phyloP scores from a whole-genome alignment of 495 filamentous ascomycete genomes.

The Daldinia grandis region DNA sequence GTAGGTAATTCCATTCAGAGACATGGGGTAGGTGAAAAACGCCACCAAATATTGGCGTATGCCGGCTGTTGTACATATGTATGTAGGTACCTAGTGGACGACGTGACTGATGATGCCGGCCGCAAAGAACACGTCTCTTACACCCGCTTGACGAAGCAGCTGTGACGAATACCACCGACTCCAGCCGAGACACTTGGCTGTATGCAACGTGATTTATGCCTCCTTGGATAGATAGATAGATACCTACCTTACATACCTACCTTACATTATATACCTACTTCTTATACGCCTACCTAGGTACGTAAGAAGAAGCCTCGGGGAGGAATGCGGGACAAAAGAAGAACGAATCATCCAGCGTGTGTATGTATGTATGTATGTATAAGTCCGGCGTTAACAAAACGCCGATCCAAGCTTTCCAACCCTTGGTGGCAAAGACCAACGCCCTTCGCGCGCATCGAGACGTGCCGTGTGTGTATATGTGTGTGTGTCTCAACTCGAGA shows the following conservation, averaged over 20 bases:
- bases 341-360: too few relatives aligned
- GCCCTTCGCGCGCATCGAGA: not conserved
- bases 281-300: too few relatives aligned
- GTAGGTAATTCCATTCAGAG: too few relatives aligned
- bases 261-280: too few relatives aligned
- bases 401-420: constrained; percentile 1
- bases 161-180: not conserved
- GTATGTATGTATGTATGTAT: not conserved
- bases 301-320: constrained; percentile 6
- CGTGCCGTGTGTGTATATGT: too few relatives aligned
- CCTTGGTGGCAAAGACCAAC: constrained; percentile 12
- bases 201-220: not conserved
- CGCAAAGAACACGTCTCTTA: not conserved
- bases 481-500: constrained; percentile 12
- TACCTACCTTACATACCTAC: too few relatives aligned
- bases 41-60: not conserved
- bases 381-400: not conserved
- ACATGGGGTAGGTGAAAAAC: not conserved
- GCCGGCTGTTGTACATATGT: not conserved
- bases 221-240: too few relatives aligned
- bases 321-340: constrained; percentile 21
- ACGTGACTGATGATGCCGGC: not conserved
- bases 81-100: too few relatives aligned
- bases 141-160: not conserved
- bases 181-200: constrained; percentile 22